A percentile compares a stretch with the other conserved stretches of the same genome.
These are phyloP conservation scores for Durusdinium trenchii DNA, from an alignment of 73 alveolate species.

Conservation along the genomic window DNA sequence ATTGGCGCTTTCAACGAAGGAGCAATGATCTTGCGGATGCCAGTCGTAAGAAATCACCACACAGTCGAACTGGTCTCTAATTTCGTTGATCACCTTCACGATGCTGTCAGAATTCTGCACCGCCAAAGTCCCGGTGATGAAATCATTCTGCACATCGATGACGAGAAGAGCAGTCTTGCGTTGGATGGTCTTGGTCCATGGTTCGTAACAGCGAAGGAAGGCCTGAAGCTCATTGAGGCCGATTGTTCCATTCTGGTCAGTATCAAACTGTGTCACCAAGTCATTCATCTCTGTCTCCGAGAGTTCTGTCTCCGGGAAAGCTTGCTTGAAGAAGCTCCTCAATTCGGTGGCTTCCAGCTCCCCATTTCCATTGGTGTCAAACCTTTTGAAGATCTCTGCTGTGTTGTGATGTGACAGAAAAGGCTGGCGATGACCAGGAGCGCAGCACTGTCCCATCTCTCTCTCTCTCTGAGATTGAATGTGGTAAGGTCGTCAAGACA, in stretches of 20 bases:
- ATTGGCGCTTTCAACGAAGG: conserved; percentile 77
- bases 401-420: too few relatives aligned
- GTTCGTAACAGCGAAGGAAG: conserved; percentile 66
- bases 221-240: conserved; percentile 82
- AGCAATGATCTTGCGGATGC: conserved; percentile 78
- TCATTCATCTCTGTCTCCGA: conserved; percentile 14
- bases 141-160: conserved; percentile 85
- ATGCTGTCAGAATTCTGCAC: conserved; percentile 31
- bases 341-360: conserved; percentile 2
- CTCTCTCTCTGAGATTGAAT: too few relatives aligned
- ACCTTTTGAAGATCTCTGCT: conserved; percentile 6
- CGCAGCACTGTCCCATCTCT: too few relatives aligned
- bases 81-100: neutral
- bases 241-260: conserved; percentile 65
- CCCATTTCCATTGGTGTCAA: conserved; percentile 29
- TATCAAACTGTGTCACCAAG: neutral
- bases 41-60: conserved; percentile 69
- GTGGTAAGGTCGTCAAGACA: too few relatives aligned
- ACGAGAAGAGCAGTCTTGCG: conserved; percentile 66
- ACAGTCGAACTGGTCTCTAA: conserved; percentile 41
- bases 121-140: conserved; percentile 66
- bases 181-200: neutral
- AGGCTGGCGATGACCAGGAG: too few relatives aligned
- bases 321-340: neutral
- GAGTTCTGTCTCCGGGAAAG: neutral